Percentiles rank a stretch among this genome's conserved stretches.
Evolutionary conservation across 192 early-diverging fungal genomes (phyloP).

Genomic region (Phycomyces blakesleeanus): DNA sequence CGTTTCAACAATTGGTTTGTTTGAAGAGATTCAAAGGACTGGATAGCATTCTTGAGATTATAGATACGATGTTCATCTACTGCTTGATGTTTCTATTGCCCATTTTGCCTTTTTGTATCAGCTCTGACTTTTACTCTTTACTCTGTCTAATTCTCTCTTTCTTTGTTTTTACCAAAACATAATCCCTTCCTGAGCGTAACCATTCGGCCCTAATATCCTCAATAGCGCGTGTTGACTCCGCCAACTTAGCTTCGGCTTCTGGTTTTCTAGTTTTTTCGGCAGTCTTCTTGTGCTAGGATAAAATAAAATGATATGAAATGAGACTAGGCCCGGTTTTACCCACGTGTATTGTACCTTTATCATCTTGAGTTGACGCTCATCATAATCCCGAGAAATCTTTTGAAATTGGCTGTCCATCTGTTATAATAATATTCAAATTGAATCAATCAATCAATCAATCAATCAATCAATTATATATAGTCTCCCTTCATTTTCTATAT

Average conservation of each 20-base stretch:
- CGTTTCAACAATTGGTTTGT: conserved; percentile 25
- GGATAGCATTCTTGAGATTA: conserved; percentile 10
- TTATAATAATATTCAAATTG: too few relatives aligned
- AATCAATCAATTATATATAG: too few relatives aligned
- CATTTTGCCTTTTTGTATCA: not conserved
- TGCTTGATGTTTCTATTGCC: conserved; percentile 11
- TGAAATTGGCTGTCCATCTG: conserved; percentile 28
- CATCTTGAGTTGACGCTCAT: conserved; percentile 28
- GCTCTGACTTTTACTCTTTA: not conserved
- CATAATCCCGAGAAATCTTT: conserved; percentile 32
- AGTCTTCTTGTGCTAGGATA: not conserved
- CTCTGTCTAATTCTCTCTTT: not conserved
- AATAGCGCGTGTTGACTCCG: conserved; percentile 5
- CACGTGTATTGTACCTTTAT: conserved; percentile 11
- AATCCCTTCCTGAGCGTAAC: conserved; percentile 10
- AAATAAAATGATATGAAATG: not conserved
- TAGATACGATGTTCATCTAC: conserved; percentile 29
- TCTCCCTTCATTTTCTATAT: too few relatives aligned
- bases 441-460: too few relatives aligned
- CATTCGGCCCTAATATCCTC: conserved; percentile 15
- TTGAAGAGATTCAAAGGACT: conserved; percentile 25
- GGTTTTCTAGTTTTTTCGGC: conserved; percentile 4
- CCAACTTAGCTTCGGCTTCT: conserved; percentile 11
- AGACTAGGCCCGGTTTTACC: not conserved
- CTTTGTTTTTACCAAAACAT: conserved; percentile 6